Evolutionary conservation across 495 filamentous ascomycete species (phyloP), one percentile per base, ranked within the genome.

Genomic region (Lasiosphaeris hirsuta): DNA sequence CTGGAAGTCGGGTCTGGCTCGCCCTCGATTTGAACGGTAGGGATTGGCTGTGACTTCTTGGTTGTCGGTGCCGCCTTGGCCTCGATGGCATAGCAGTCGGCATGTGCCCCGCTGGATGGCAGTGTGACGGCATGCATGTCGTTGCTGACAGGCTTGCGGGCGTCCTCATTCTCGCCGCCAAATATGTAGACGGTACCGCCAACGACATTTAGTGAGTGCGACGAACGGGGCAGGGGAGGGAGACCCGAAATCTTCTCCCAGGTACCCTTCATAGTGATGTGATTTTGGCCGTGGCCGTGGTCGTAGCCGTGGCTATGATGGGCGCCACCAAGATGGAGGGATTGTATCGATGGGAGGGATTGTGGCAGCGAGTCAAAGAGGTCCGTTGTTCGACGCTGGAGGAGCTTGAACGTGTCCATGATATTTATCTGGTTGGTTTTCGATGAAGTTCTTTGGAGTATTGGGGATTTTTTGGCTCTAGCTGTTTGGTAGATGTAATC

Each of bases 171-270:
- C 65, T 84, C 80, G 64, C 86, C 86, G 56, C 86, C 86, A 67
- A 88, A 89, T 60, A 88, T 79, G 69, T 88, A 92, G 13, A 84
- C 81, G 43, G 80, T 78, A n/a, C 82, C 78, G 54, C 78, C 79
- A 34, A 92, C 66, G 48, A 91, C 72, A 13, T 87, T 83, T 47
- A 90, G 65, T 5, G 84, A 80, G 62, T 93, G 90, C 0, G 86
- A 86, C 3, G 86, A 88, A 10, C 89, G 81, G 13, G 82, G 84
- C 4, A 94, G 73, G 1, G 73, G 61, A 13, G 77, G 76, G 33
- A 78, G 60, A 1, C 48, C 48, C 0, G 75, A 64, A 51, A 89
- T 76, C 55, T 80, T 78, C 49, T 81, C 73, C 78, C 84, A 85
- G 40, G 76, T 81, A 17, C 81, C 85, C 63, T 80, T 83, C 63